Evolutionary conservation across 202 grass and related monocot species (phyloP).

Genomic region (Dendrocalamus latiflorus): DNA sequence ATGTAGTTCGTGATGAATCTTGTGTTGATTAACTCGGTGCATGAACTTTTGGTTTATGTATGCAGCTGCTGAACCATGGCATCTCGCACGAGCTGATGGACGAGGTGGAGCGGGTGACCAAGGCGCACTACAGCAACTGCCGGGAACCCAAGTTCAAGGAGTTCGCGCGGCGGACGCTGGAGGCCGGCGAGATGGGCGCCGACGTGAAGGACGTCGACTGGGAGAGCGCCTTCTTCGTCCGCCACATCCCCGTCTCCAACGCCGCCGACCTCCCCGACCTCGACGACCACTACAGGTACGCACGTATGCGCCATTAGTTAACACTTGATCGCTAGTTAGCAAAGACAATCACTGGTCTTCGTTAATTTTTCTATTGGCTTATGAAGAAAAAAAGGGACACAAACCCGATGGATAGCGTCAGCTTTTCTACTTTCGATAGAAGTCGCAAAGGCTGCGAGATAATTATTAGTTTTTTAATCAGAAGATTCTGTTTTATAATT

Average conservation of each 20-base stretch:
- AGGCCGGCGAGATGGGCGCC: constrained; percentile 39
- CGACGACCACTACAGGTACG: constrained; percentile 61
- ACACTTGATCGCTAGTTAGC: background rate
- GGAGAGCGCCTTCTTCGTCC: constrained; percentile 92
- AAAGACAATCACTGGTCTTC: background rate
- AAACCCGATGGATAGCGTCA: background rate
- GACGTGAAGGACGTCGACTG: constrained; percentile 64
- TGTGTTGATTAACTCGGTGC: too few species aligned
- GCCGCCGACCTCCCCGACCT: constrained; percentile 57
- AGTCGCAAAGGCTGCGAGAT: background rate
- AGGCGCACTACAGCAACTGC: constrained; percentile 57
- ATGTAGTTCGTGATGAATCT: too few species aligned
- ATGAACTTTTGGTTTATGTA: too few species aligned
- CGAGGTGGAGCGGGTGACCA: constrained; percentile 75
- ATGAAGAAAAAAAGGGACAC: background rate
- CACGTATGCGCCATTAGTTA: background rate
- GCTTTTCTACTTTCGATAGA: background rate
- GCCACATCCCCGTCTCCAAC: constrained; percentile 71
- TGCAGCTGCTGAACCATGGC: too few species aligned
- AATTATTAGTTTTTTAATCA: background rate
- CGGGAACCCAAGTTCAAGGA: constrained; percentile 54
- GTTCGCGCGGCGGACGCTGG: constrained; percentile 49
- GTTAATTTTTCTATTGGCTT: background rate
- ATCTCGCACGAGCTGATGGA: too few species aligned
- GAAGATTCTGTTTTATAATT: background rate